phyloP scores from a whole-genome alignment of 2,329 filamentous ascomycete genomes.

The Trichoderma pleuroti region DNA sequence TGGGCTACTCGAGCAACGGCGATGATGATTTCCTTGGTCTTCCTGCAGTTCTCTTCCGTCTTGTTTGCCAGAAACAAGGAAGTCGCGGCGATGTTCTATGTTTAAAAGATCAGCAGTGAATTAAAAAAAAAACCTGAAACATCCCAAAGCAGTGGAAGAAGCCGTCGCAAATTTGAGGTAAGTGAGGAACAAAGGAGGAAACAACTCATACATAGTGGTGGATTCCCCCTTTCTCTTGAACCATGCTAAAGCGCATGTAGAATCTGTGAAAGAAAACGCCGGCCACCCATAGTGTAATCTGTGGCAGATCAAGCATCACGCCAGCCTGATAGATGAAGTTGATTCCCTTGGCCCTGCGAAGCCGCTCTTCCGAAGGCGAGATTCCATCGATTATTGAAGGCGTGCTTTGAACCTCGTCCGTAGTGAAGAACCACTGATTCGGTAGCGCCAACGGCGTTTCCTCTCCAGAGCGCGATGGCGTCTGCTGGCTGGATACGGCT shows the following conservation, averaged over 20 bases:
- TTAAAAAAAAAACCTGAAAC: not conserved
- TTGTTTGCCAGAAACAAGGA: constrained; percentile 93
- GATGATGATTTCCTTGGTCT: constrained; percentile 91
- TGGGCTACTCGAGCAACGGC: constrained; percentile 92
- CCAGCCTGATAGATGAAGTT: constrained; percentile 96
- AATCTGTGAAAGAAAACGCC: constrained; percentile 95
- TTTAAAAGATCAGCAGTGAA: not conserved
- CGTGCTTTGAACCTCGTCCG: constrained; percentile 75
- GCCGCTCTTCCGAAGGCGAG: constrained; percentile 69
- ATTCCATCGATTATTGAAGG: constrained; percentile 85
- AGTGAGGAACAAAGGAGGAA: not conserved
- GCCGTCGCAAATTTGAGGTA: constrained; percentile 18
- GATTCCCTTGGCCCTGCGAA: constrained; percentile 82
- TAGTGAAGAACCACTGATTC: constrained; percentile 84
- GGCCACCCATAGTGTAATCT: constrained; percentile 87
- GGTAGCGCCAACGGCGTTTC: constrained; percentile 37
- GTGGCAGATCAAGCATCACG: constrained; percentile 85
- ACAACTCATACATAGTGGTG: constrained; percentile 72
- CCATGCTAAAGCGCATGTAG: constrained; percentile 85
- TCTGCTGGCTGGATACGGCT: constrained; percentile 41
- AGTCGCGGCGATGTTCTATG: constrained; percentile 78
- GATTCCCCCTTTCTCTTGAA: constrained; percentile 69
- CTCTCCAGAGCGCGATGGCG: constrained; percentile 40
- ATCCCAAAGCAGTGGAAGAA: not conserved
- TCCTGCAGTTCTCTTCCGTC: constrained; percentile 93